Evolutionary conservation across 2,329 filamentous ascomycete genomes (phyloP), one percentile per base, ranked within the genome.

Genomic region (Metarhizium album): DNA sequence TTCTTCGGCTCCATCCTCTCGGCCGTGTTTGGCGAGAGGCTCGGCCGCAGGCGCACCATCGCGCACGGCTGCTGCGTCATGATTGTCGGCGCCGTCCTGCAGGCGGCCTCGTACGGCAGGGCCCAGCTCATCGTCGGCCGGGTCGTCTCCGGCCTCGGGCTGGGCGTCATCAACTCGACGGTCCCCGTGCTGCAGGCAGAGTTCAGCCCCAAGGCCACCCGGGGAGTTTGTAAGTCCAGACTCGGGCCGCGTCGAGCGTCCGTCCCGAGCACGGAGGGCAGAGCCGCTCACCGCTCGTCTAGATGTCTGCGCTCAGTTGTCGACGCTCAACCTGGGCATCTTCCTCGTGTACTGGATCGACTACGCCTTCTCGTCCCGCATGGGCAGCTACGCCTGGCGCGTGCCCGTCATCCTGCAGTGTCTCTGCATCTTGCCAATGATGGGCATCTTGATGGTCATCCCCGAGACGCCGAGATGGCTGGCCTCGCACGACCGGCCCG

Each of bases 311-410:
- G 69, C 70, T 16, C 72, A 74, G 52, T 59, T 75, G 3, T 71
- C 71, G 0, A 73, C 71, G 1, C 65, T 75, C 18, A 75, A 74
- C 53, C 67, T 74, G 16, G 72, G 68, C 2, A 71, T 73, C 47
- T 66, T 69, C 47, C 55, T 74, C 27, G 66, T 69, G 2, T 73
- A 73, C 53, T 74, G 72, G 70, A 68, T 74, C 51, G 69, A 73
- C 47, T 72, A 72, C 43, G 71, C 59, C 13, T 65, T 74, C 42
- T 67, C 63, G 1, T 60, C 57, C 0, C 59, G 62, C 1, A 24
- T 50, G 0, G 52, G 55, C 1, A 65, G 63, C 55, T 69, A 65
- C 47, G 61, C 67, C 6, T 72, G 69, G 70, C 57, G 71, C 3
- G 52, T 73, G 1, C 70, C 69, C 1, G 62, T 71, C n/a, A 64